Evolutionary conservation across 2,329 filamentous ascomycete species (phyloP), one percentile per base, ranked within the genome.

Genomic region (Cercospora sp.): DNA sequence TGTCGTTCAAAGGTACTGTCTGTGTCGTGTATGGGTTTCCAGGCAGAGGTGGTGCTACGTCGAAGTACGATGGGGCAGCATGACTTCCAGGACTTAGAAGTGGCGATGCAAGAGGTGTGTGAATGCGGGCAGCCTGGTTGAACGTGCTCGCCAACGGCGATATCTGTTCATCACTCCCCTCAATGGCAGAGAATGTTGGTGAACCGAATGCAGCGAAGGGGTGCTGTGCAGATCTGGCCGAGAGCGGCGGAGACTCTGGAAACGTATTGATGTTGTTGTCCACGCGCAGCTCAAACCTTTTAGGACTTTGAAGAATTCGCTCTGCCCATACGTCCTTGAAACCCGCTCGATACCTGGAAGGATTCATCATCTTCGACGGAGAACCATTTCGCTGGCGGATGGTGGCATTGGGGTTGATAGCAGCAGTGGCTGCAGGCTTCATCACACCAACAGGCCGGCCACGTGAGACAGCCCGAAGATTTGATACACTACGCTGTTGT

Each of bases 301-400:
- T 78, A 23, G 78, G 72, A 64, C 76, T 72, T 36, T 73, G 69
- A 51, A 80, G 82, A 55, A 87, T 80, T 67, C 85, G 83, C 71
- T 85, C 82, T 45, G 82, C 80, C 86, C 87, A 88, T 76, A 76
- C 80, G 74, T 80, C 82, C 76, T 78, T 81, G 78, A 80, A 82
- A 68, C 78, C 78, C 23, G 78, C 72, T 12, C 79, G 79, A 71
- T 80, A 81, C 65, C 83, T 81, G 23, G 83, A 83, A 48, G 85
- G 82, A 72, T 82, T 85, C 82, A 86, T 86, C 82, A 87, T 84
- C 73, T 83, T 86, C 53, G 83, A 80, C 26, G 77, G 76, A 36
- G 75, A 77, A 51, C 72, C 71, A 71, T 75, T 77, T 65, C 67
- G 61, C 65, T 76, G 76, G 64, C 75, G 75, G 40, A 72, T 57